Evolutionary conservation across 345 rosid genomes (phyloP).

Genomic region (Jatropha curcas): DNA sequence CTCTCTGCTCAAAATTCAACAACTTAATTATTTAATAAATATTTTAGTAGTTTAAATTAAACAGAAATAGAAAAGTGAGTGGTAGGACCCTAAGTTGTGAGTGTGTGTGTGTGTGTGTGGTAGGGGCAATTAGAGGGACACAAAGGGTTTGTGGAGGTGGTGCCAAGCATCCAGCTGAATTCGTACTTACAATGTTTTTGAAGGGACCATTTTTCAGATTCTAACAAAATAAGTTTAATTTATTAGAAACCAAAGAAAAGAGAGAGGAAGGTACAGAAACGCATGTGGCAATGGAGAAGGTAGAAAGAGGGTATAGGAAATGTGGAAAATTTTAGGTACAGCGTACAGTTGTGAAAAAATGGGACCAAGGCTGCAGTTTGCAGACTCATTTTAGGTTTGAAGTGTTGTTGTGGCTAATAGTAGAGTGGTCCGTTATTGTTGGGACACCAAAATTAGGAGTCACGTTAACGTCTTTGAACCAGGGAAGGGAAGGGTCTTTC

Average conservation of each 20-base stretch:
- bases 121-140: no score
- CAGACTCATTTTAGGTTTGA: neutral
- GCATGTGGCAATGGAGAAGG: conserved; percentile 1
- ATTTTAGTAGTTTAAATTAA: neutral
- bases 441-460: conserved; percentile 14
- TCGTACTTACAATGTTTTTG: neutral
- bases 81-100: neutral
- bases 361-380: no score
- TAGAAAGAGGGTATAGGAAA: no score
- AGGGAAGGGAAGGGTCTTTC: neutral
- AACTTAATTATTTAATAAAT: neutral
- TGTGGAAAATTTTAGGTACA: no score
- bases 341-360: neutral
- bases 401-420: no score
- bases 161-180: no score
- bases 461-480: conserved; percentile 10
- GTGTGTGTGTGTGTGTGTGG: neutral
- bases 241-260: neutral
- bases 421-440: no score
- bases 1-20: no score
- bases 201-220: neutral
- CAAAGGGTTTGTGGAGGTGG: no score
- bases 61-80: neutral
- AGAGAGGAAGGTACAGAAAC: neutral
- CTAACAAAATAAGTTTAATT: neutral